Conservation (phyloP, 1,284 basidiomycete genomes). For the Schizophyllum commune region DNA sequence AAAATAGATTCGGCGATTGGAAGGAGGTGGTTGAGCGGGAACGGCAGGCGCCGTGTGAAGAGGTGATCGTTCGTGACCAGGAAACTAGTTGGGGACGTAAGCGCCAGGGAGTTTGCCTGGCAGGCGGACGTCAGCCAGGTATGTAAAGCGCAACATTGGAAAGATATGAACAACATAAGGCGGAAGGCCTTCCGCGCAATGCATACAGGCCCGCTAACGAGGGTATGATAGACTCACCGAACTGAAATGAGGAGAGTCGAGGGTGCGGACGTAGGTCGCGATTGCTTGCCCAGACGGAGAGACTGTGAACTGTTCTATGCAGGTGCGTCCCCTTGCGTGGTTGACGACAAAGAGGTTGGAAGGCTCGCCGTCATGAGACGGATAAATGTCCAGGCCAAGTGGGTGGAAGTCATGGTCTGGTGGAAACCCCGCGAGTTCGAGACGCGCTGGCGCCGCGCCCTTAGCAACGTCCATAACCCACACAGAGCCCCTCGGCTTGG, state of each 20-base stretch:
- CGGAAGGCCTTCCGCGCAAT: too few relatives aligned
- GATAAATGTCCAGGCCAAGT: conserved; percentile 43
- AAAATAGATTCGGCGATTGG: conserved; percentile 50
- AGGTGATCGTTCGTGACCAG: conserved; percentile 66
- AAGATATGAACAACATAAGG: too few relatives aligned
- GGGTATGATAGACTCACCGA: conserved; percentile 17
- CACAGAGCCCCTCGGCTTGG: conserved; percentile 32
- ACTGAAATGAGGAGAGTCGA: conserved; percentile 45
- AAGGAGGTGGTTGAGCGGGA: conserved; percentile 35
- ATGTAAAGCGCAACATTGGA: not conserved
- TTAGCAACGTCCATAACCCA: conserved; percentile 23
- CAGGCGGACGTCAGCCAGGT: not conserved
- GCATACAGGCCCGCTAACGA: not conserved
- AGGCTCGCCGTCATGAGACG: conserved; percentile 33
- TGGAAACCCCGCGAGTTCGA: conserved; percentile 35
- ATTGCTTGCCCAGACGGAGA: conserved; percentile 31
- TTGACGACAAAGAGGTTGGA: conserved; percentile 59
- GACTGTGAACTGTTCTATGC: conserved; percentile 58
- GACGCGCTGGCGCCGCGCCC: conserved; percentile 15
- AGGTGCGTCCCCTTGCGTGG: conserved; percentile 47
- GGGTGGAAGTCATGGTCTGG: conserved; percentile 47
- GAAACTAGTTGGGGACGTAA: conserved; percentile 55
- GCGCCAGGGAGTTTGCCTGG: conserved; percentile 51
- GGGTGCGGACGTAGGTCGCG: conserved; percentile 48
- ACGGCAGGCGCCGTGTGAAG: conserved; percentile 53